Evolutionary conservation across 2,329 filamentous ascomycete genomes (phyloP), one percentile per base, ranked within the genome.

Genomic region (Fusarium foetens): DNA sequence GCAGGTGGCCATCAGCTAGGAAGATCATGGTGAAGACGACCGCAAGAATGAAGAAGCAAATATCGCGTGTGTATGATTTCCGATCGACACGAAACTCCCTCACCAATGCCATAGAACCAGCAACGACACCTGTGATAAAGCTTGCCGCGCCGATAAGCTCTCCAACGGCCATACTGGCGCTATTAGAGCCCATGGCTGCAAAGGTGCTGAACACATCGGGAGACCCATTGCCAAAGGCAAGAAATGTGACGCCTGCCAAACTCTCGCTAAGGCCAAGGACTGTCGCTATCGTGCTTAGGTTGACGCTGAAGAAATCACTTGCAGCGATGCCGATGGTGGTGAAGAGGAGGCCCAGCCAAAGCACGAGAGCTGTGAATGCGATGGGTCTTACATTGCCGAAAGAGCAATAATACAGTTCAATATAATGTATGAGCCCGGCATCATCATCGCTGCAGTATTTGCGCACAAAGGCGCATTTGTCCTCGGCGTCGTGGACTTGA

Each of bases 171-270:
- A 99, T 89, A 84, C 95, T 97, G n/a, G 95, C 95, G 80, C 95
- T 98, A 79, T 98, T 94, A 29, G 95, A 97, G 78, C 91, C 92
- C 94, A 99, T 98, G 75, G 96, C 97, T 21, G 96, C 96, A 83
- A 99, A 98, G 5, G 96, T 99, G 73, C 95, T 98, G 82, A 99
- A 99, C 49, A 99, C 95, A 82, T 99, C 96, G 5, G 96, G 96
- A 69, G 95, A 98, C 58, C 96, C 96, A 84, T 99, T 99, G 72
- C 96, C 96, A 82, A 99, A 97, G 13, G 96, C 96, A 58, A 99
- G 84, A 77, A 99, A 97, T 1, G 96, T 99, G 33, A 99, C 97
- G 39, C 96, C 96, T 0, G 96, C 94, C 82, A 99, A 88, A 80
- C 94, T 98, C 84, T 99, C 95, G 81, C 95, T 98, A 85, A 99